A percentile compares a stretch with the other conserved stretches of the same genome.
Conservation (phyloP, 257 asterid species). For the Coffea canephora region DNA sequence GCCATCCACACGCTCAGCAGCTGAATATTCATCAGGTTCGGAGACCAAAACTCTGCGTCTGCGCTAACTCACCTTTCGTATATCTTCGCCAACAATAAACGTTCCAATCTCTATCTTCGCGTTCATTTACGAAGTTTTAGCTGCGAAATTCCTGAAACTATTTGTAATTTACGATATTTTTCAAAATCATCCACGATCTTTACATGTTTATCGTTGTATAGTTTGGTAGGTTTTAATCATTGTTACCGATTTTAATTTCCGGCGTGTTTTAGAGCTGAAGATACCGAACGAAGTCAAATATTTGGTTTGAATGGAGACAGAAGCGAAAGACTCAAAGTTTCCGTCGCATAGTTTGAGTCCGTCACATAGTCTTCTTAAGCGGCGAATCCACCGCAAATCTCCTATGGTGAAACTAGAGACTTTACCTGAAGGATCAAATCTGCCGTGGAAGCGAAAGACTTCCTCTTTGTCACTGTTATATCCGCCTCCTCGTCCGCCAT, state of each 20-base stretch:
- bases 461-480: not conserved
- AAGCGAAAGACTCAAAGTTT: not conserved
- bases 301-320: slow-evolving; percentile 6
- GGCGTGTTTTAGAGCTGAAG: not conserved
- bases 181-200: not conserved
- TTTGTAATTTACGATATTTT: not conserved
- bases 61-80: not conserved
- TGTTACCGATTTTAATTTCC: not conserved
- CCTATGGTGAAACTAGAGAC: not conserved
- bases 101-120: not conserved
- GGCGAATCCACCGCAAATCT: not conserved
- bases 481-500: slow-evolving; percentile 7
- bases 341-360: not conserved
- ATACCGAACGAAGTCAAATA: not conserved
- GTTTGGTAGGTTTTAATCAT: not conserved
- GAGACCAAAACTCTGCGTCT: not conserved
- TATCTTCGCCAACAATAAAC: not conserved
- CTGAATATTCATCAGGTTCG: not conserved
- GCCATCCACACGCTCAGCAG: not conserved
- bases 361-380: not conserved
- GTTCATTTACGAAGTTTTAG: not conserved
- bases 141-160: not conserved
- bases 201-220: not conserved
- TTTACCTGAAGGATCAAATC: not conserved
- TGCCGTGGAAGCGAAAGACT: slow-evolving; percentile 12